Evolutionary conservation across 2,329 filamentous ascomycete genomes (phyloP), one percentile per base, ranked within the genome.

Genomic region (Diaporthe aspalathi): DNA sequence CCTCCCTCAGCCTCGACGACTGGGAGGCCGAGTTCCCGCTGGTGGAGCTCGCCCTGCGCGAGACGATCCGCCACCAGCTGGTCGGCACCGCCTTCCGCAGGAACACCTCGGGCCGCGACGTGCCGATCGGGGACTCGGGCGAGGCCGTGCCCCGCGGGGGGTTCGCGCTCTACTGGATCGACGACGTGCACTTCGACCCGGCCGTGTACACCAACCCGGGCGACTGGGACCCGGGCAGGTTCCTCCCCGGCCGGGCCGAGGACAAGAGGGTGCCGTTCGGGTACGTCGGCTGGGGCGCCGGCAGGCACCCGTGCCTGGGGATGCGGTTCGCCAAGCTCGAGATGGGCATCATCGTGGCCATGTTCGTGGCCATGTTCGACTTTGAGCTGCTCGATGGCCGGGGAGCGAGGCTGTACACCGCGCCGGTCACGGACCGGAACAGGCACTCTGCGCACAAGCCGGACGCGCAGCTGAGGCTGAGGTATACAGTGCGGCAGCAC

Each of bases 21-120:
- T 90, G 88, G 88, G 88, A 90, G 75, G 66, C 77, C 16, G 84
- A 87, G 22, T 89, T 90, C 71, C 86, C 87, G 0, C 71, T 83
- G 7, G 79, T 89, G 40, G 85, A 88, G 70, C 70, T 87, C 32
- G 86, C 84, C 56, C 79, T 90, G 47, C 82, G 83, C 50, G 88
- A 90, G 72, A 83, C 82, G 17, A 88, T 90, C 71, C 84, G 88
- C 3, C 74, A 90, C 29, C 83, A 84, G 40, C 74, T 84, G 9
- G 77, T 82, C 0, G 88, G 88, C 7, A 80, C 83, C 0, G 81
- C 82, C 0, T 86, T 90, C 75, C 82, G 88, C 8, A 85, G 84
- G 76, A 90, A 90, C 74, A 78, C 80, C 11, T 83, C 81, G 43
- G 83, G 82, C 20, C 79, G 78, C 27, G 81, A 84, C 47, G 77